Percentiles rank a stretch among this genome's conserved stretches.
Evolutionary conservation across 1,284 basidiomycete species (phyloP).

Genomic region (Austroboletus rostrupii): DNA sequence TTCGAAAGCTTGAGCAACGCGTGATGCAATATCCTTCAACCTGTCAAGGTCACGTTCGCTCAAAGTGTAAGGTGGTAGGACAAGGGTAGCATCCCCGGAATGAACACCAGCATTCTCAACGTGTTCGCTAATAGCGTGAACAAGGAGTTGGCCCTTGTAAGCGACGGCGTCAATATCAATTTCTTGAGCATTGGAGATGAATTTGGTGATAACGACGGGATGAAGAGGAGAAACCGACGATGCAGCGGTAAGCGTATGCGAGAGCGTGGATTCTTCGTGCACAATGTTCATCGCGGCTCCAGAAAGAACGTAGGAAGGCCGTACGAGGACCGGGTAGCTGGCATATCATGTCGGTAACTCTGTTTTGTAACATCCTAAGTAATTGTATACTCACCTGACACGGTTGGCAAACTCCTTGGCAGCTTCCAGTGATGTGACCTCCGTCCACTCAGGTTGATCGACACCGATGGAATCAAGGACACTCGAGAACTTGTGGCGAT

Average conservation of each 20-base stretch:
- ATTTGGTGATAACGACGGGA: slow-evolving; percentile 97
- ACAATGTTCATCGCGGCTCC: slow-evolving; percentile 99
- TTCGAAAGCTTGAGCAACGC: slow-evolving; percentile 91
- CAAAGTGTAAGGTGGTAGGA: slow-evolving; percentile 94
- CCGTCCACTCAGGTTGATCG: slow-evolving; percentile 96
- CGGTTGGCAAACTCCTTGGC: slow-evolving; percentile 89
- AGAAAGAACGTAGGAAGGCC: slow-evolving; percentile 96
- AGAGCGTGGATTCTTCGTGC: slow-evolving; percentile 84
- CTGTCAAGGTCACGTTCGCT: slow-evolving; percentile 75
- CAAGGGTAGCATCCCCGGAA: slow-evolving; percentile 97
- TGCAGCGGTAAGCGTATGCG: slow-evolving; percentile 92
- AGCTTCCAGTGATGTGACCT: slow-evolving; percentile 84
- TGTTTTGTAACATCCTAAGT: background rate
- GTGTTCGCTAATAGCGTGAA: slow-evolving; percentile 97
- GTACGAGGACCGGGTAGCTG: slow-evolving; percentile 92
- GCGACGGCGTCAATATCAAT: slow-evolving; percentile 98
- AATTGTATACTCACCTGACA: slow-evolving; percentile 55
- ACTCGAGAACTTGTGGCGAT: slow-evolving; percentile 98
- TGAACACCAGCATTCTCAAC: slow-evolving; percentile 99
- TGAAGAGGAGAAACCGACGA: slow-evolving; percentile 95
- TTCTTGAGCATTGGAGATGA: slow-evolving; percentile 97
- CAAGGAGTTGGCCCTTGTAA: slow-evolving; percentile 88
- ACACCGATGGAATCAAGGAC: slow-evolving; percentile 94
- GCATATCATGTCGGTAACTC: slow-evolving; percentile 18
- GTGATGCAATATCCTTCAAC: slow-evolving; percentile 90